phyloP scores from a whole-genome alignment of 2,329 filamentous ascomycete species.

The Simplicillium sp. region DNA sequence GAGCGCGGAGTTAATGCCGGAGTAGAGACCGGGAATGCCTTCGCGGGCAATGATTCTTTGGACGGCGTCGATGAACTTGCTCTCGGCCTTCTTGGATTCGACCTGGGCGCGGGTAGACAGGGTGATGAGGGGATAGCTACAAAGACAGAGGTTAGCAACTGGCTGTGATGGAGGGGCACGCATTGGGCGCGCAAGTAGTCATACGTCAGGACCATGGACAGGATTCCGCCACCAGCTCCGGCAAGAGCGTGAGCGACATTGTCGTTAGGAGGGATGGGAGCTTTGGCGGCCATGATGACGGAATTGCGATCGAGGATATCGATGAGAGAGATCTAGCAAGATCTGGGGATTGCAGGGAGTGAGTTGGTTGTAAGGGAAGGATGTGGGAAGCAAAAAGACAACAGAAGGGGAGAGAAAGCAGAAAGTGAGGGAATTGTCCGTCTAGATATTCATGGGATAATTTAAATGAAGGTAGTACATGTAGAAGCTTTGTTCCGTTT shows the following conservation, averaged over 20 bases:
- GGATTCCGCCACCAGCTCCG: conserved; percentile 82
- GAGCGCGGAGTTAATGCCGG: conserved; percentile 84
- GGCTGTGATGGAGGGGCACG: not conserved
- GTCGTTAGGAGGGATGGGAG: conserved; percentile 75
- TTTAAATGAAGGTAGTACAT: no score
- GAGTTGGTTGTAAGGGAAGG: not conserved
- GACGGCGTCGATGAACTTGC: conserved; percentile 73
- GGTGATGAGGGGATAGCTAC: conserved; percentile 89
- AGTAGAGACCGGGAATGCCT: conserved; percentile 80
- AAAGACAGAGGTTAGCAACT: conserved; percentile 1
- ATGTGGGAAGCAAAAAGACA: not conserved
- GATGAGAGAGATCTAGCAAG: not conserved
- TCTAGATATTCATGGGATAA: not conserved
- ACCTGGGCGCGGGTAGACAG: conserved; percentile 96
- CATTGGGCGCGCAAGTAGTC: conserved; percentile 10
- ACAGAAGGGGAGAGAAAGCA: not conserved
- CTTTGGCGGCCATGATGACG: conserved; percentile 35
- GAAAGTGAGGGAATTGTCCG: not conserved
- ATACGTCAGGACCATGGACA: conserved; percentile 93
- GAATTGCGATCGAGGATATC: conserved; percentile 3
- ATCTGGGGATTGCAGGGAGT: not conserved
- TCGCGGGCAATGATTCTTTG: conserved; percentile 85
- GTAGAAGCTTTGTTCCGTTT: not conserved
- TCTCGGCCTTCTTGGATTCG: conserved; percentile 87
- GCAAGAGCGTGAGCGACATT: conserved; percentile 94